These are phyloP conservation scores for Aspergillus avenaceus DNA, from an alignment of 495 filamentous ascomycete species.

Conservation along the genomic window DNA sequence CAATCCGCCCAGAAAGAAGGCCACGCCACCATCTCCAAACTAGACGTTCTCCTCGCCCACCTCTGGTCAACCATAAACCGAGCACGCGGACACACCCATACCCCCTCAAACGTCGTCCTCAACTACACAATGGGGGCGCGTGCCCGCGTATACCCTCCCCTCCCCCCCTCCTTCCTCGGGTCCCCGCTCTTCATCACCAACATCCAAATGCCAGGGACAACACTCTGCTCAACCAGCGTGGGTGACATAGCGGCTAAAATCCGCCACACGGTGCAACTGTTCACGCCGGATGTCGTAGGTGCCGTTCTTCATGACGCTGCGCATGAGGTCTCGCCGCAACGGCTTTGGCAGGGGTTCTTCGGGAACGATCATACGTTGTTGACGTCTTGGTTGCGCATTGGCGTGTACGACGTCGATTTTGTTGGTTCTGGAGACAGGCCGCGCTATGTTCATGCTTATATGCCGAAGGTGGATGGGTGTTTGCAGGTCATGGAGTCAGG, in stretches of 20 bases:
- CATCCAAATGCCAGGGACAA: conserved; percentile 21
- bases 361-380: conserved; percentile 24
- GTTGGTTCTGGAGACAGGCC: conserved; percentile 10
- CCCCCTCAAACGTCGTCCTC: conserved; percentile 16
- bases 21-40: neutral
- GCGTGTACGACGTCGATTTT: conserved; percentile 28
- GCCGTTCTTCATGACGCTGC: conserved; percentile 25
- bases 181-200: conserved; percentile 24
- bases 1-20: neutral
- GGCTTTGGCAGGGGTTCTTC: conserved; percentile 33
- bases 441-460: too few relatives aligned
- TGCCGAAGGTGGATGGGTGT: too few relatives aligned
- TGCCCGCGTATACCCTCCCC: conserved; percentile 7
- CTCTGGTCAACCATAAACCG: conserved; percentile 27
- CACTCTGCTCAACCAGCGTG: too few relatives aligned
- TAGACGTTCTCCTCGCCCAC: conserved; percentile 27
- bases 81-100: conserved; percentile 17
- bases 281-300: conserved; percentile 10
- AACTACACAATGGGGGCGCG: conserved; percentile 21
- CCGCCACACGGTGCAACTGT: conserved; percentile 23
- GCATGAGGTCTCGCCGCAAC: conserved; percentile 26
- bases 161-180: conserved; percentile 21
- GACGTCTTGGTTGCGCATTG: conserved; percentile 25
- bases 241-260: conserved; percentile 17
- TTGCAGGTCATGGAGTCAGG: too few relatives aligned